Base-by-base conservation (phyloP, 441 rosid species). In the Theobroma grandiflorum region DNA sequence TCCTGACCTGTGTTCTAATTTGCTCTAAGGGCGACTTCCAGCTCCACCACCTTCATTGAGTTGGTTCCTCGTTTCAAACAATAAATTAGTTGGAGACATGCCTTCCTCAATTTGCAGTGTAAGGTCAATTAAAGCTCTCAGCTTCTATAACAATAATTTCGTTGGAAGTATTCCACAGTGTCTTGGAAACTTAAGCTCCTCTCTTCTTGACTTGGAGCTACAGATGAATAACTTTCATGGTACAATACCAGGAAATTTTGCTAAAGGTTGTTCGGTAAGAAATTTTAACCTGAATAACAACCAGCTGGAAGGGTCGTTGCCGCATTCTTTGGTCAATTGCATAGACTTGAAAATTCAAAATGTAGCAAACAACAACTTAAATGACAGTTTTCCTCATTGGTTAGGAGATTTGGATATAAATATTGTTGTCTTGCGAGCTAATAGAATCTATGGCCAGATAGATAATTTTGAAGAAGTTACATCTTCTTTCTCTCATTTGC, bases 11-110 rank as follows among this genome's bases (percentile, higher is more conserved):
- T 58, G 53, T 42, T 74, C 70, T 6, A 83, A 83, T 59, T 49
- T 12, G 49, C 38, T 79, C 6, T 42, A 73, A 62, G 84, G 84
- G 35, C 50, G 73, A 10, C 3, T 63, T 38, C 82, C 77, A 1
- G 12, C 33, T 59, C 82, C 71, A 42, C 79, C 86, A 22, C 52
- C 52, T 50, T 43, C 70, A 4, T 26, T 66, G n/a, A 31, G 2
- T 12, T 40, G 35, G 58, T 80, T 53, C 33, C 12, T 50, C 11
- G 42, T 65, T 35, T 38, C 77, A 4, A 37, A 70, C 37, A 61
- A 85, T 16, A 78, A 57, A 6, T 42, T 84, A 0, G 69, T 53
- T 2, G 83, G 83, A 62, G 40, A 76, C 12, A 67, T 85, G n/a
- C 55, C 83, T 58, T 70, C 64, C 35, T 40, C 14, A 1, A 63